Conservation (phyloP, 331 rosid species). For the Erythrophleum ivorense region DNA sequence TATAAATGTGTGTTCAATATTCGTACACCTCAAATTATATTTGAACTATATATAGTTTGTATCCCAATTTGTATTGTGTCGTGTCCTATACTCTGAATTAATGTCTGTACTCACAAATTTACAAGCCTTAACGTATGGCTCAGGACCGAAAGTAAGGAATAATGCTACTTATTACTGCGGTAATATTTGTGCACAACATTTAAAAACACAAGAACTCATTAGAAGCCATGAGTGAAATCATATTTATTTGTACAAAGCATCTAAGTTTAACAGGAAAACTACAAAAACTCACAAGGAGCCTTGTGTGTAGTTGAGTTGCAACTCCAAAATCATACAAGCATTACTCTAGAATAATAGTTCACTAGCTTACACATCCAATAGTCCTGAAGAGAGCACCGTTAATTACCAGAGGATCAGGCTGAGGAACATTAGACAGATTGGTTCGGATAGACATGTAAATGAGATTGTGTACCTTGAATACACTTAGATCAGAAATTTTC, state of each 20-base stretch:
- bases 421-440: not conserved
- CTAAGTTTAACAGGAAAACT: not conserved
- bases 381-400: not conserved
- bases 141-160: too few species aligned
- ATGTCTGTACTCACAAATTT: too few species aligned
- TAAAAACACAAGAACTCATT: too few species aligned
- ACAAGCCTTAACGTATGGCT: too few species aligned
- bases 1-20: too few species aligned
- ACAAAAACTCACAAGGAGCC: not conserved
- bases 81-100: too few species aligned
- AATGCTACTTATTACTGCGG: not conserved
- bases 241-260: too few species aligned
- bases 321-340: not conserved
- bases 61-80: too few species aligned
- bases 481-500: not conserved
- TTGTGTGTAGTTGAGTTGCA: not conserved
- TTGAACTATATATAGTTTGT: too few species aligned
- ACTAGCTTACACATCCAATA: not conserved
- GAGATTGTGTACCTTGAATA: not conserved
- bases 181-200: not conserved
- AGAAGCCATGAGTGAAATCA: too few species aligned
- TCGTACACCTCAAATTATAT: too few species aligned
- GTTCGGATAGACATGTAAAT: not conserved
- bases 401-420: not conserved
- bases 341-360: not conserved